These are phyloP conservation scores for Colletotrichum gigasporum DNA, from an alignment of 2,329 filamentous ascomycete species.

Conservation along the genomic window DNA sequence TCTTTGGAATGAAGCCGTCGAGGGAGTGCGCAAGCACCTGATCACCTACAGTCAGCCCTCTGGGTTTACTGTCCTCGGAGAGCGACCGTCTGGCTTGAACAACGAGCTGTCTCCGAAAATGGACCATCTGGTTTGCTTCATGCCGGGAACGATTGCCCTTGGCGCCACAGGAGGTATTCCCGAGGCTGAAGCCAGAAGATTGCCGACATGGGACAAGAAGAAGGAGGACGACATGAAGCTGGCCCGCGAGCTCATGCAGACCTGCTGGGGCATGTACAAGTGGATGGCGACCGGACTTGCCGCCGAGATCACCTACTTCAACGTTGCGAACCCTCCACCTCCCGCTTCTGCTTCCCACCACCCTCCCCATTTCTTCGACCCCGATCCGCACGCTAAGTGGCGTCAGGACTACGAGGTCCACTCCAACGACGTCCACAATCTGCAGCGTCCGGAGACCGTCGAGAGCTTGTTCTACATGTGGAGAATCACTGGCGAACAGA, in stretches of 20 bases:
- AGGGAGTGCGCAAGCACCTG: slow-evolving; percentile 89
- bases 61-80: slow-evolving; percentile 88
- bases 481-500: slow-evolving; percentile 90
- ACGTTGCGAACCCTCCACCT: slow-evolving; percentile 74
- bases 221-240: slow-evolving; percentile 90
- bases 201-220: slow-evolving; percentile 76
- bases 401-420: slow-evolving; percentile 83
- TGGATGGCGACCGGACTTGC: slow-evolving; percentile 91
- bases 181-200: slow-evolving; percentile 78
- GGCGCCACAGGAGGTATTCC: slow-evolving; percentile 83
- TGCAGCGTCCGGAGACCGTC: slow-evolving; percentile 96
- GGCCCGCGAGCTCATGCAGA: slow-evolving; percentile 91
- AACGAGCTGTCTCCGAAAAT: slow-evolving; percentile 83
- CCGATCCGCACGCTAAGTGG: slow-evolving; percentile 69
- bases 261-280: slow-evolving; percentile 98
- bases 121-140: slow-evolving; percentile 98
- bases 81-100: slow-evolving; percentile 79
- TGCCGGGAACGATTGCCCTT: slow-evolving; percentile 94
- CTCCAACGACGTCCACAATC: slow-evolving; percentile 85
- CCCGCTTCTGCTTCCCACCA: slow-evolving; percentile 64
- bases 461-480: slow-evolving; percentile 99
- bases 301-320: slow-evolving; percentile 92
- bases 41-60: slow-evolving; percentile 86
- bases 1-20: slow-evolving; percentile 90
- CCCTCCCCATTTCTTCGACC: slow-evolving; percentile 60